Percentiles rank a stretch among this genome's conserved stretches.
Conservation (phyloP, 371 early-diverging fungal species). For the Rhizopus stolonifer region DNA sequence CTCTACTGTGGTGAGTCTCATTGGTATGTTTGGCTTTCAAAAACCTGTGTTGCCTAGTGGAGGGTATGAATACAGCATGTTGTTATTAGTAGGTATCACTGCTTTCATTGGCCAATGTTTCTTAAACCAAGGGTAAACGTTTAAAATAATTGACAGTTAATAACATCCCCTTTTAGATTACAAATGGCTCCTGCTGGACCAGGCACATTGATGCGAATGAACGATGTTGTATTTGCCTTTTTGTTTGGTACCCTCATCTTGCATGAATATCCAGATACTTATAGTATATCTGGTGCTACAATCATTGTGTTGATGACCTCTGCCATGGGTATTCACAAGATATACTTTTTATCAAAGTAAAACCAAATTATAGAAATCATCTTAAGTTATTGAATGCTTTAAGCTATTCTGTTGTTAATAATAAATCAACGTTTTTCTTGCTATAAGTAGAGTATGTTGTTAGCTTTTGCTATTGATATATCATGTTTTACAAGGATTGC, state of each 20-base stretch:
- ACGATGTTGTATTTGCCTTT: conserved; percentile 82
- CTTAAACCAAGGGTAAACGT: conserved; percentile 61
- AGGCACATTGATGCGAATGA: conserved; percentile 75
- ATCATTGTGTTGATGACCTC: conserved; percentile 71
- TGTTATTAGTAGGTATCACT: conserved; percentile 53
- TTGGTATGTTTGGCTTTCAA: conserved; percentile 44
- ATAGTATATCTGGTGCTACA: conserved; percentile 59
- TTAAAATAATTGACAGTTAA: not conserved
- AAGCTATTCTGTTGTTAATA: too few relatives aligned
- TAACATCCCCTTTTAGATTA: conserved; percentile 30
- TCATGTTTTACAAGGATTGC: too few relatives aligned
- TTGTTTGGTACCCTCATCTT: conserved; percentile 69
- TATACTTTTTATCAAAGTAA: conserved; percentile 1
- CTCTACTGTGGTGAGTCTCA: conserved; percentile 43
- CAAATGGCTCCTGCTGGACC: conserved; percentile 77
- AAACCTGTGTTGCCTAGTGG: conserved; percentile 30
- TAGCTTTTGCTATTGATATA: too few relatives aligned
- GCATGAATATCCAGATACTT: conserved; percentile 60
- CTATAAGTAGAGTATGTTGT: too few relatives aligned
- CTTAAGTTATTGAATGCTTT: too few relatives aligned
- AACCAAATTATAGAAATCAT: too few relatives aligned
- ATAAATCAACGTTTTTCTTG: too few relatives aligned
- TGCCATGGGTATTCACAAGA: conserved; percentile 62
- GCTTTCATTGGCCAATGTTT: conserved; percentile 79
- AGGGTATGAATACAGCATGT: conserved; percentile 30